phyloP scores from a whole-genome alignment of 106 monocot genomes.

The Platanthera zijinensis region DNA sequence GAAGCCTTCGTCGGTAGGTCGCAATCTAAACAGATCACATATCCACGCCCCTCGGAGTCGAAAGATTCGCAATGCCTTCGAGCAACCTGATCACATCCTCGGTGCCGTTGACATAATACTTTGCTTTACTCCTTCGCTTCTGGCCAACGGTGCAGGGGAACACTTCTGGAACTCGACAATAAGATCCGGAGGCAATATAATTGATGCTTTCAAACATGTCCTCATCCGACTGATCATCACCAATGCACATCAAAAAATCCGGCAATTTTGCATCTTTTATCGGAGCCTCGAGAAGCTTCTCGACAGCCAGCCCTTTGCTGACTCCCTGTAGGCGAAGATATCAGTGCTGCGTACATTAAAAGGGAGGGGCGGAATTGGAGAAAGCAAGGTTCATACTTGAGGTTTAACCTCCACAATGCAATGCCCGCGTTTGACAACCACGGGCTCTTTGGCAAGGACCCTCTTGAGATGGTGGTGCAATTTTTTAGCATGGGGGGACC shows the following conservation, averaged over 20 bases:
- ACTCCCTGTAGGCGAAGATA: neutral
- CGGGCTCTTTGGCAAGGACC: conserved; percentile 26
- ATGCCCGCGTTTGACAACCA: conserved; percentile 22
- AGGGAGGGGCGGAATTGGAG: neutral
- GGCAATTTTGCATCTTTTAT: neutral
- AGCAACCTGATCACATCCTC: conserved; percentile 36
- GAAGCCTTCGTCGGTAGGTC: neutral
- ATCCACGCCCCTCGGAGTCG: neutral
- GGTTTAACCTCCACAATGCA: conserved; percentile 30
- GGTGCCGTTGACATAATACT: conserved; percentile 44
- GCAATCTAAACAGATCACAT: neutral
- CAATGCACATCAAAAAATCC: neutral
- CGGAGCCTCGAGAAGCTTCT: neutral
- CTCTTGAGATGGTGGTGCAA: conserved; percentile 15
- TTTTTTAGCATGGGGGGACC: conserved; percentile 16
- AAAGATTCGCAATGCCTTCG: conserved; percentile 15
- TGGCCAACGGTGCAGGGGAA: conserved; percentile 56
- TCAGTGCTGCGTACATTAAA: neutral
- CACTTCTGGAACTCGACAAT: conserved; percentile 33
- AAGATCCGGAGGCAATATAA: conserved; percentile 5
- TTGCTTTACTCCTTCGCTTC: conserved; percentile 49
- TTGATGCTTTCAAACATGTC: conserved; percentile 55
- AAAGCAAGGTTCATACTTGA: conserved; percentile 12
- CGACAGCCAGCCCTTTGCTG: neutral
- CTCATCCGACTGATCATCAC: conserved; percentile 38